Evolutionary conservation across 2,329 filamentous ascomycete species (phyloP).

Genomic region (Pseudogymnoascus destructans): DNA sequence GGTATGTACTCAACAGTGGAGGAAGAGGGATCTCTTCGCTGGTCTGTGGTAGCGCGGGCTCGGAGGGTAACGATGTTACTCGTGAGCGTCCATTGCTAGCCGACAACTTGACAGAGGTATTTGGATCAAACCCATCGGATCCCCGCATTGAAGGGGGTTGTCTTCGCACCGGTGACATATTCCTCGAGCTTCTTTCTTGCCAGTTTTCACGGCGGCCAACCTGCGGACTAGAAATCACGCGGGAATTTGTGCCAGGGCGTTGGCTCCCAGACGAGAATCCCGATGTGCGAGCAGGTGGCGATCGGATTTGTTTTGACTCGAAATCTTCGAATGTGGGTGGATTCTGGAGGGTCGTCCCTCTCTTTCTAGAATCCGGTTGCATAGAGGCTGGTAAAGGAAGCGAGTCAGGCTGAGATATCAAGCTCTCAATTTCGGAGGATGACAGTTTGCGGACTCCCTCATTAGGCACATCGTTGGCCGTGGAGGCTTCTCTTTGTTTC

Average conservation of each 20-base stretch:
- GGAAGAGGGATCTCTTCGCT: slow-evolving; percentile 43
- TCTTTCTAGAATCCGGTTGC: slow-evolving; percentile 12
- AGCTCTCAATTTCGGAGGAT: slow-evolving; percentile 43
- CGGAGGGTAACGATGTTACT: slow-evolving; percentile 18
- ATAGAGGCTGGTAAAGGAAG: slow-evolving; percentile 37
- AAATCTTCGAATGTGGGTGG: slow-evolving; percentile 5
- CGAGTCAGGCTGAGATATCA: slow-evolving; percentile 44
- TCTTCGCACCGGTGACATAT: slow-evolving; percentile 20
- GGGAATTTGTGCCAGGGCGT: not conserved
- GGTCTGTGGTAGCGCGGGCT: slow-evolving; percentile 29
- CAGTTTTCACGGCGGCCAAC: not conserved
- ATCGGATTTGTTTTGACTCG: slow-evolving; percentile 1
- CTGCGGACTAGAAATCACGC: slow-evolving; percentile 3
- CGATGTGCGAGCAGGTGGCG: slow-evolving; percentile 15
- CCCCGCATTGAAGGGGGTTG: slow-evolving; percentile 15
- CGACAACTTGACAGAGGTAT: slow-evolving; percentile 13
- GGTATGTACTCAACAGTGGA: slow-evolving; percentile 52
- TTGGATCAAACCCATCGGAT: slow-evolving; percentile 21
- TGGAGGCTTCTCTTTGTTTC: slow-evolving; percentile 16
- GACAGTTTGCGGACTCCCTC: slow-evolving; percentile 42
- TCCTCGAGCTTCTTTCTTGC: slow-evolving; percentile 1
- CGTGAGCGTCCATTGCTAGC: slow-evolving; percentile 12
- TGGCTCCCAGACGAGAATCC: not conserved
- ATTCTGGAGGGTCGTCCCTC: not conserved
- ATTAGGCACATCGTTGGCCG: slow-evolving; percentile 13